Conservation (phyloP, 1,139 yeast species). For the Yamadazyma pseudoaaseri region DNA sequence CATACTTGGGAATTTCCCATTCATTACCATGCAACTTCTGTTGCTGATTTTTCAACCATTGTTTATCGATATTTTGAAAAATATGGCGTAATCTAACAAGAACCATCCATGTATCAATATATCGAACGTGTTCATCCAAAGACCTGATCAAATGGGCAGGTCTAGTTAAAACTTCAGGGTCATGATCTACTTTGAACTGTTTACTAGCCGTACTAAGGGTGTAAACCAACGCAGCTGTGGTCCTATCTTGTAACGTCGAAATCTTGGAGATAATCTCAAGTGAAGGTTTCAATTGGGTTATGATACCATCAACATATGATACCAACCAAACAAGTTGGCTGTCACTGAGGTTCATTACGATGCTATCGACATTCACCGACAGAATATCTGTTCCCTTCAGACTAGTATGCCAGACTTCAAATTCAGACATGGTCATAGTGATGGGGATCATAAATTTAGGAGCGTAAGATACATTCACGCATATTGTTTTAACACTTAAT, state of each 20-base stretch:
- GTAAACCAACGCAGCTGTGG: conserved; percentile 46
- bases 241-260: conserved; percentile 15
- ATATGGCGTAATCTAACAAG: conserved; percentile 77
- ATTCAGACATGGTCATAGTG: conserved; percentile 18
- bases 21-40: conserved; percentile 17
- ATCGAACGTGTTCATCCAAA: conserved; percentile 69
- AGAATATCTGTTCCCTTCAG: conserved; percentile 24
- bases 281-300: conserved; percentile 21
- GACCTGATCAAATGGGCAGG: conserved; percentile 82
- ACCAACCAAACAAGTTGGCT: conserved; percentile 39
- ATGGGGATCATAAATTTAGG: conserved; percentile 22
- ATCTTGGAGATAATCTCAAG: conserved; percentile 18
- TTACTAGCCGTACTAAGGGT: conserved; percentile 63
- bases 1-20: conserved; percentile 49
- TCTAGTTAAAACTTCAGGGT: conserved; percentile 85
- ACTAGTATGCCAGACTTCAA: conserved; percentile 45
- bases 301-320: conserved; percentile 22
- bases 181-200: conserved; percentile 63
- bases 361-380: conserved; percentile 33
- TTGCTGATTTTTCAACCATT: conserved; percentile 40
- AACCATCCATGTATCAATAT: conserved; percentile 85
- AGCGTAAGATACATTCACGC: conserved; percentile 24
- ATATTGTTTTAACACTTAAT: conserved; percentile 30
- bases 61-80: conserved; percentile 54
- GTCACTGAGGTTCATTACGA: conserved; percentile 32